Conservation (phyloP, 768 basidiomycete species). For the Rhizopogon sp. region DNA sequence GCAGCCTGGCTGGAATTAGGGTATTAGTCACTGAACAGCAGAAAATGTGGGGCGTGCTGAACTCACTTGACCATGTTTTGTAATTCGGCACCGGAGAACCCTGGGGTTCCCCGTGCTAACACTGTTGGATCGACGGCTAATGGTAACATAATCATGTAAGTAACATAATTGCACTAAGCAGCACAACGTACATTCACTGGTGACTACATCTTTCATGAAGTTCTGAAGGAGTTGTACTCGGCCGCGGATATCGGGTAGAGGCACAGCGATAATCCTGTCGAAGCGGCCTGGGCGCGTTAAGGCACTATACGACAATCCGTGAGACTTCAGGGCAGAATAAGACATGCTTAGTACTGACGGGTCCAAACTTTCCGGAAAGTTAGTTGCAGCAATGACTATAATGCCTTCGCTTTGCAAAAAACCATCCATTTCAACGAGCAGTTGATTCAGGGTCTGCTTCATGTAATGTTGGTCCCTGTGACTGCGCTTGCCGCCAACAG, state of each 20-base stretch:
- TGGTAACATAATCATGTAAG: neutral
- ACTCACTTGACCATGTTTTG: slow-evolving; percentile 95
- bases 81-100: slow-evolving; percentile 95
- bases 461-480: slow-evolving; percentile 82
- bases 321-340: slow-evolving; percentile 2
- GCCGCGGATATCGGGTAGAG: slow-evolving; percentile 91
- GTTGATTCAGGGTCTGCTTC: slow-evolving; percentile 94
- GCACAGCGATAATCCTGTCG: slow-evolving; percentile 88
- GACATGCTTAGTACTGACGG: slow-evolving; percentile 45
- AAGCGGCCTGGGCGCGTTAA: slow-evolving; percentile 96
- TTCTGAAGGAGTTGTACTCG: slow-evolving; percentile 91
- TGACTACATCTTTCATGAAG: slow-evolving; percentile 79
- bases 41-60: neutral
- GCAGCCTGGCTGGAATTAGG: slow-evolving; percentile 66
- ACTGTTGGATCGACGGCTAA: slow-evolving; percentile 80
- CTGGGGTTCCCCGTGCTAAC: slow-evolving; percentile 90
- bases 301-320: slow-evolving; percentile 48
- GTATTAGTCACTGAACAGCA: slow-evolving; percentile 3
- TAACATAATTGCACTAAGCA: neutral
- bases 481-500: slow-evolving; percentile 86
- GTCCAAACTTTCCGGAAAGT: slow-evolving; percentile 93
- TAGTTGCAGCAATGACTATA: slow-evolving; percentile 96
- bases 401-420: slow-evolving; percentile 92
- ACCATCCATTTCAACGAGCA: slow-evolving; percentile 96
- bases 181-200: slow-evolving; percentile 43